Percentiles rank a stretch among this genome's conserved stretches.
Evolutionary conservation across 805 yeast genomes (phyloP).

Genomic region (Saccharomycopsis schoenii): DNA sequence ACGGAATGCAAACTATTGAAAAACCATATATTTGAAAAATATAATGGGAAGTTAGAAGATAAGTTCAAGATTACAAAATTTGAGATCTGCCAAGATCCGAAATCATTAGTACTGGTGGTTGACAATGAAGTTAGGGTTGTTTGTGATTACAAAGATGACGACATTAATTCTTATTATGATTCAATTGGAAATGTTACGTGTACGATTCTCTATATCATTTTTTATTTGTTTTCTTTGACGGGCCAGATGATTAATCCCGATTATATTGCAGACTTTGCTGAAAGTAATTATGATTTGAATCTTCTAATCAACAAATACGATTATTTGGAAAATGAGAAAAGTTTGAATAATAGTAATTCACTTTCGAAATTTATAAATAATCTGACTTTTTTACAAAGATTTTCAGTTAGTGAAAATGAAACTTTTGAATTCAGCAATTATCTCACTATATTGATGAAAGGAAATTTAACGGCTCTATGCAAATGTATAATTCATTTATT

Average conservation of each 20-base stretch:
- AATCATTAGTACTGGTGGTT: neutral
- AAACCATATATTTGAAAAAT: neutral
- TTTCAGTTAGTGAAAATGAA: neutral
- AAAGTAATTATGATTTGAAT: neutral
- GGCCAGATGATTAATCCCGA: neutral
- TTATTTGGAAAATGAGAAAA: neutral
- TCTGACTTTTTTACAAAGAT: neutral
- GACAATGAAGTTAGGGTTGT: neutral
- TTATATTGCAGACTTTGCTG: neutral
- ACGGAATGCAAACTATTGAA: constrained; percentile 8
- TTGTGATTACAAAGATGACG: neutral
- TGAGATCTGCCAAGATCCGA: neutral
- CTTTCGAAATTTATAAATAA: neutral
- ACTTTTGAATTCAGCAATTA: constrained; percentile 12
- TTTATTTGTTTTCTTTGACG: neutral
- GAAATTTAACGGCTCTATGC: neutral
- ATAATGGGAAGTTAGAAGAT: neutral
- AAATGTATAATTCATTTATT: neutral
- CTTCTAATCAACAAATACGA: neutral
- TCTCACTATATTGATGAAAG: neutral
- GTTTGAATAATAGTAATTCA: neutral
- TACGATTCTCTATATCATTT: neutral
- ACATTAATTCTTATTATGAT: neutral
- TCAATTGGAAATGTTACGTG: neutral
- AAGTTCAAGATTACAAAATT: neutral